Conservation (phyloP, 2,329 filamentous ascomycete genomes). For the Colletotrichum neosansevieriae region DNA sequence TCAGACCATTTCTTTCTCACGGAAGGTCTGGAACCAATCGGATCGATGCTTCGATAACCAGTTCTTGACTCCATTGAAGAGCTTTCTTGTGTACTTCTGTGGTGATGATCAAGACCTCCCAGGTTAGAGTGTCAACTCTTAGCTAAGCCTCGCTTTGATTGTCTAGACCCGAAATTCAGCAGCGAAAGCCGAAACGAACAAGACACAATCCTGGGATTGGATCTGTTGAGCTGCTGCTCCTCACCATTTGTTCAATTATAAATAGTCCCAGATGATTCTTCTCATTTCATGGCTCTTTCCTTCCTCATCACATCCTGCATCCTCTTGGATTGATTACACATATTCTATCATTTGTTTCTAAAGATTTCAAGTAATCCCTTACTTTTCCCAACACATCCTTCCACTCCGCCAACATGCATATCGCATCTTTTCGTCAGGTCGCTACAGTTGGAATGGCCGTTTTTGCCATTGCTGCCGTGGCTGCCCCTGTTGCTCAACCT, state of each 20-base stretch:
- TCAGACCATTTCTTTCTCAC: background rate
- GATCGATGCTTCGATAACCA: background rate
- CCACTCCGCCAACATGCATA: slow-evolving; percentile 18
- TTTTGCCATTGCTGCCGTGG: slow-evolving; percentile 21
- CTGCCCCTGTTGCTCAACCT: slow-evolving; percentile 17
- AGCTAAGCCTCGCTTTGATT: background rate
- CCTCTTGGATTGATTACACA: background rate
- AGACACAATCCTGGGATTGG: background rate
- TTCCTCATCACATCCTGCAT: slow-evolving; percentile 14
- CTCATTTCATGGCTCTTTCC: background rate
- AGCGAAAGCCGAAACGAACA: background rate
- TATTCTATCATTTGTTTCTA: background rate
- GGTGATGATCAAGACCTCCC: background rate
- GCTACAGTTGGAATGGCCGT: slow-evolving; percentile 29
- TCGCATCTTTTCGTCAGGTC: slow-evolving; percentile 19
- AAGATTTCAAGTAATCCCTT: background rate
- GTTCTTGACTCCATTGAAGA: background rate
- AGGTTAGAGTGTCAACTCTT: background rate
- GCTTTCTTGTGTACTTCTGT: background rate
- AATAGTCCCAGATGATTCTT: background rate
- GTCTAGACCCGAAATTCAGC: background rate
- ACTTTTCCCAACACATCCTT: background rate
- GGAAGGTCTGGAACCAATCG: background rate
- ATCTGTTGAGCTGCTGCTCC: background rate
- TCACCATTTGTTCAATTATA: background rate